A percentile compares a stretch with the other conserved stretches of the same genome.
Evolutionary conservation across 352 stramenopile genomes (phyloP).

Genomic region (Globisporangium camurandrum): DNA sequence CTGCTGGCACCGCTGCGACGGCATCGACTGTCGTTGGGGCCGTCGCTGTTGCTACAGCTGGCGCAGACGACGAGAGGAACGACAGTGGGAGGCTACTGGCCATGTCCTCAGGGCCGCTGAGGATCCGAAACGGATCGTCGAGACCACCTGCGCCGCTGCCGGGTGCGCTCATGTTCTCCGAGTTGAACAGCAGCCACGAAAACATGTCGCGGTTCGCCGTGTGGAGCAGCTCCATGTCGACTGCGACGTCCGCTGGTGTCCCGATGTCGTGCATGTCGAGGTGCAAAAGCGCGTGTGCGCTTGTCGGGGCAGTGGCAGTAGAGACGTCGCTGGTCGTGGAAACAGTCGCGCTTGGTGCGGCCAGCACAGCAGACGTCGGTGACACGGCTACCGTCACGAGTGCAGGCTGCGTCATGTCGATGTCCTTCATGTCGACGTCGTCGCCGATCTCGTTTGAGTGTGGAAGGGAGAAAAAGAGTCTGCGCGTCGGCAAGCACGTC

Average conservation of each 20-base stretch:
- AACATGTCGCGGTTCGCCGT: constrained; percentile 79
- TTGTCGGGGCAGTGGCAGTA: neutral
- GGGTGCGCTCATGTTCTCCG: constrained; percentile 68
- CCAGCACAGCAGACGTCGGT: neutral
- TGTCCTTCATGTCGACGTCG: constrained; percentile 10
- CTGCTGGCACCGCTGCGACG: constrained; percentile 6
- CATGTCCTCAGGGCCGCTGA: constrained; percentile 22
- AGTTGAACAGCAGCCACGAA: constrained; percentile 82
- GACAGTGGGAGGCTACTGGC: constrained; percentile 23
- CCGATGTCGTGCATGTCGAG: constrained; percentile 14
- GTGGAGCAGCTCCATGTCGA: constrained; percentile 62
- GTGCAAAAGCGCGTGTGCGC: constrained; percentile 9
- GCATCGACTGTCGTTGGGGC: constrained; percentile 7
- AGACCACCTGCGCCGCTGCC: constrained; percentile 11
- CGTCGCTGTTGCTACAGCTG: constrained; percentile 2
- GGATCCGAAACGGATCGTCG: constrained; percentile 67
- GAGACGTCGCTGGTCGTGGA: neutral
- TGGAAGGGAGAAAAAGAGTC: neutral
- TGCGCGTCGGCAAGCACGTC: neutral
- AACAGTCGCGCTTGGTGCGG: neutral
- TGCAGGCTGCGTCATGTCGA: constrained; percentile 8
- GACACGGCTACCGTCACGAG: constrained; percentile 4
- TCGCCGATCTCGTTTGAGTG: constrained; percentile 4
- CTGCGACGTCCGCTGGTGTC: constrained; percentile 21
- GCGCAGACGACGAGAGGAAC: constrained; percentile 19